Base-by-base conservation (phyloP, 176 grass and related monocot species). In the Aegilops sharonensis region DNA sequence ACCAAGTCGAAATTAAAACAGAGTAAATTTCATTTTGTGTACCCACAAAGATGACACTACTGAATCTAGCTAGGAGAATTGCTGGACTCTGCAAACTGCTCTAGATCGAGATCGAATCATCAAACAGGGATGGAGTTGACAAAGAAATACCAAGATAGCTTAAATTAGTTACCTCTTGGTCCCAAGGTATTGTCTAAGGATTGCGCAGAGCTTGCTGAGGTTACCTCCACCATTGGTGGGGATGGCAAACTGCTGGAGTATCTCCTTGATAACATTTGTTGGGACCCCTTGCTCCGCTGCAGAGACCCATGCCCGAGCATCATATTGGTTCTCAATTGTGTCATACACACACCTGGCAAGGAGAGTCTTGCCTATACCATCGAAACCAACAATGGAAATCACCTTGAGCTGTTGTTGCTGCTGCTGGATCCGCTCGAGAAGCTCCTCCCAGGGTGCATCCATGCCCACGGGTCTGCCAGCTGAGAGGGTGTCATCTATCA, bases 21-120 rank as follows among this genome's bases (percentile, higher is more conserved):
- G 23, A 64, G 23, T 5, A 64, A 27, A 64, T 64, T 64, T 0
- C 23, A 27, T 27, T 62, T 62, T 24, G 60, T 24, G 60, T 56
- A 8, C 0, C 59, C 60, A 0, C 9, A 0, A 25, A 63, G 61
- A 63, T 63, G 9, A 12, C 0, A 63, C 0, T 27, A 63, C 0
- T 20, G 61, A 64, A 0, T 20, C 0, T 56, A 56, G 52, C 52
- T 56, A 56, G 61, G 23, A 2, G 0, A 27, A 64, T 27, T 64
- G 23, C 11, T 27, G 23, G 23, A 11, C 61, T 11, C 0, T 64
- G 61, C 23, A 64, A 64, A 64, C 61, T 64, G 61, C 4, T 64
- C 0, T 27, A 27, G 61, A 0, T 62, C 9, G n/a, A 10, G 60
- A 2, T 27, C 1, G 0, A 5, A 13, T 64, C 11, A 1, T 64